phyloP scores from a whole-genome alignment of 1,284 basidiomycete genomes.

The Mycena sp. region DNA sequence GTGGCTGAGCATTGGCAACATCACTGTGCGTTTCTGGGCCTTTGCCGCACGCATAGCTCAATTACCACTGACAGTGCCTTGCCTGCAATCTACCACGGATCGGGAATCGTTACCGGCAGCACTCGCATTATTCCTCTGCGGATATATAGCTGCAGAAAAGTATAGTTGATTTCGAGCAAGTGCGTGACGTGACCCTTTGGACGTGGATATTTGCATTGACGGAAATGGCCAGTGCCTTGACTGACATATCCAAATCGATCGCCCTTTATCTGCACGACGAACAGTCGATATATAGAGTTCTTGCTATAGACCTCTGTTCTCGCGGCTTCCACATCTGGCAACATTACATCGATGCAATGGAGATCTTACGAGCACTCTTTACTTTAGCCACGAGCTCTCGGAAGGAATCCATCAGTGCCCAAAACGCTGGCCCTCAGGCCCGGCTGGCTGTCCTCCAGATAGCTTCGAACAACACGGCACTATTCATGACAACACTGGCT shows the following conservation, averaged over 20 bases:
- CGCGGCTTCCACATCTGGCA: constrained; percentile 95
- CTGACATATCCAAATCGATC: constrained; percentile 87
- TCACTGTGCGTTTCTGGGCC: constrained; percentile 57
- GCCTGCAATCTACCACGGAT: constrained; percentile 63
- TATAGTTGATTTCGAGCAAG: constrained; percentile 82
- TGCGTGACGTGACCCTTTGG: no score
- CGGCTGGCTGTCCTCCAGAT: constrained; percentile 87
- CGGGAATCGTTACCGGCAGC: constrained; percentile 65
- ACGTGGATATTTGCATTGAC: no score
- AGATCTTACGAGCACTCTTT: constrained; percentile 89
- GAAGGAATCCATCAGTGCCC: constrained; percentile 73
- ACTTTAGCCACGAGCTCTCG: constrained; percentile 76
- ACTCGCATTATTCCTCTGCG: constrained; percentile 82
- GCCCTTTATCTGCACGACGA: constrained; percentile 81
- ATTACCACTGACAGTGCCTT: constrained; percentile 68
- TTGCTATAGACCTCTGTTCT: constrained; percentile 91
- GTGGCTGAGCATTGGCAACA: constrained; percentile 78
- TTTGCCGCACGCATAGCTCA: constrained; percentile 16
- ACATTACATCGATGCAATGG: constrained; percentile 92
- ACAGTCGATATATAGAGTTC: constrained; percentile 66
- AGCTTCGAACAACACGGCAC: constrained; percentile 82
- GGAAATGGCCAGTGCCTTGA: constrained; percentile 84
- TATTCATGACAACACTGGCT: constrained; percentile 96
- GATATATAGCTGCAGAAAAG: constrained; percentile 85
- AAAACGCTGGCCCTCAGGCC: constrained; percentile 74